Percentiles rank a stretch among this genome's conserved stretches.
Conservation (phyloP, 805 yeast species). For the Yamadazyma takamatsuzukensis region DNA sequence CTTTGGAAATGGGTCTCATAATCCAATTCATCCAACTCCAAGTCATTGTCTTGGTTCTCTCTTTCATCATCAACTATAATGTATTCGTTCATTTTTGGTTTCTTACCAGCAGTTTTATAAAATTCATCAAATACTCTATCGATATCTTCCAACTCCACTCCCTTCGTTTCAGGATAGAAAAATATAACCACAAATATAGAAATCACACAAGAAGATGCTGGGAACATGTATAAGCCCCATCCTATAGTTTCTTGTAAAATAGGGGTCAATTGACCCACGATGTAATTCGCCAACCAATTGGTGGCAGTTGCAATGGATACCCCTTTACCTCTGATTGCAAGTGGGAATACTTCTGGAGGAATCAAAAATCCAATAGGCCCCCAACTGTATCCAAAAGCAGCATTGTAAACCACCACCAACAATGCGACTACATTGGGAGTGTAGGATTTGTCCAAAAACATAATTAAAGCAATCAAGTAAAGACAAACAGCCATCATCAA, state of each 20-base stretch:
- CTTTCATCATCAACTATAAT: slow-evolving; percentile 6
- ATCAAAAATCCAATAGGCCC: slow-evolving; percentile 44
- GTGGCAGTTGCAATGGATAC: slow-evolving; percentile 43
- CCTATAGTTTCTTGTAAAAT: slow-evolving; percentile 35
- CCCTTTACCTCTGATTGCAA: slow-evolving; percentile 41
- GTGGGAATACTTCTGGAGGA: slow-evolving; percentile 43
- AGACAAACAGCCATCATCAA: slow-evolving; percentile 36
- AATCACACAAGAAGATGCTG: slow-evolving; percentile 34
- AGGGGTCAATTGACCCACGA: slow-evolving; percentile 45
- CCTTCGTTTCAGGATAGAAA: slow-evolving; percentile 44
- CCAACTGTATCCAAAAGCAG: slow-evolving; percentile 44
- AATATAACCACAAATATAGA: slow-evolving; percentile 31
- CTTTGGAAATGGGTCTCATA: slow-evolving; percentile 11
- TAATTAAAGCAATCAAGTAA: slow-evolving; percentile 27
- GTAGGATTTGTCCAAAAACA: slow-evolving; percentile 26
- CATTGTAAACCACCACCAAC: slow-evolving; percentile 40
- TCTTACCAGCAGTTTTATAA: slow-evolving; percentile 14
- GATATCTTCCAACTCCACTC: slow-evolving; percentile 41
- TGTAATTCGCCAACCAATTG: slow-evolving; percentile 43
- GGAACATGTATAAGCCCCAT: slow-evolving; percentile 41
- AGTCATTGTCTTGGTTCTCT: slow-evolving; percentile 9
- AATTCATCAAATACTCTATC: slow-evolving; percentile 36
- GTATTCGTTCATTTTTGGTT: slow-evolving; percentile 16
- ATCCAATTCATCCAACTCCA: slow-evolving; percentile 22
- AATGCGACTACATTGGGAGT: slow-evolving; percentile 39